phyloP scores from a whole-genome alignment of 1,284 basidiomycete species.

The Ustilago nuda region DNA sequence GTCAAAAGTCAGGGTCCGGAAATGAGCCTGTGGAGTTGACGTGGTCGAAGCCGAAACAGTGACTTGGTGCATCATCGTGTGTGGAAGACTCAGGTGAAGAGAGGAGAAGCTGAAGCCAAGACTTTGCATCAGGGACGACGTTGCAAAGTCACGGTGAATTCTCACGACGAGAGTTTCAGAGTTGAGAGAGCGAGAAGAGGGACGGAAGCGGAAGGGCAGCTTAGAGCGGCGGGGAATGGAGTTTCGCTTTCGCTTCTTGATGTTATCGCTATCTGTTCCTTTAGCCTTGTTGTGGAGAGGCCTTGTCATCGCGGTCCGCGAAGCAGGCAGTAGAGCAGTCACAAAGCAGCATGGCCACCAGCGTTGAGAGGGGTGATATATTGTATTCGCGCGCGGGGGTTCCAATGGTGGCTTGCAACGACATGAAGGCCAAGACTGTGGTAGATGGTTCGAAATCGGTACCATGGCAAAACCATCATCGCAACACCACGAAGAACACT shows the following conservation, averaged over 20 bases:
- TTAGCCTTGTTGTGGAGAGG: not conserved
- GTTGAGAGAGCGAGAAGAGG: not conserved
- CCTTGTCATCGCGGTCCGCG: conserved; percentile 1
- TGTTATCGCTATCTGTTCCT: conserved; percentile 3
- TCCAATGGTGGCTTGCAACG: not conserved
- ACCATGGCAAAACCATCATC: not conserved
- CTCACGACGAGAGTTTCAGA: not conserved
- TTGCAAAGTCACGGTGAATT: conserved; percentile 14
- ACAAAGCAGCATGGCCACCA: not conserved
- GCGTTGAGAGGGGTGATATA: not conserved
- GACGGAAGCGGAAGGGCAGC: not conserved
- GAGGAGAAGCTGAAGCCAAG: conserved; percentile 16
- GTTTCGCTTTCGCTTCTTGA: not conserved
- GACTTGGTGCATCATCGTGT: conserved; percentile 24
- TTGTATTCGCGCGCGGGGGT: not conserved
- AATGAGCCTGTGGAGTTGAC: conserved; percentile 7
- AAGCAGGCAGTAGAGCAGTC: conserved; percentile 3
- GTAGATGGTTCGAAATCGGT: conserved; percentile 11
- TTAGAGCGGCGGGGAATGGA: not conserved
- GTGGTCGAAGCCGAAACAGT: conserved; percentile 8
- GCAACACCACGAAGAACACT: not conserved
- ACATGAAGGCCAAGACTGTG: conserved; percentile 20
- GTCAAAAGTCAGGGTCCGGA: conserved; percentile 12
- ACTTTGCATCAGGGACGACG: conserved; percentile 15
- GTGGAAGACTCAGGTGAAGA: not conserved